phyloP scores from a whole-genome alignment of 192 early-diverging fungal genomes.

The Backusella mclennaniae region DNA sequence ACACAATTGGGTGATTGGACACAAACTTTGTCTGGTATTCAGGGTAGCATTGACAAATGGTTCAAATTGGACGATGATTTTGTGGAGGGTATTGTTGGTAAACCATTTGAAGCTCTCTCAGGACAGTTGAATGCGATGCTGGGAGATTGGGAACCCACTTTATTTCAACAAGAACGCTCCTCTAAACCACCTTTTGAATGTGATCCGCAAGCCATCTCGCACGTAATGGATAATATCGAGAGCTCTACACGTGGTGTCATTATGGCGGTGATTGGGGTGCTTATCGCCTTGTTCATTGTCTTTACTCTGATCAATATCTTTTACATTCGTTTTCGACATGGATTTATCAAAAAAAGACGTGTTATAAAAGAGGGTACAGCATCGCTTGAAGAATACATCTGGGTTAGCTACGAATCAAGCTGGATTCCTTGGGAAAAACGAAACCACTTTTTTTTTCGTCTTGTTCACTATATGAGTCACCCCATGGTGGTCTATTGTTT shows the following conservation, averaged over 20 bases:
- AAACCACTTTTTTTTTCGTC: not conserved
- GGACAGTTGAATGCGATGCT: slow-evolving; percentile 11
- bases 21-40: not conserved
- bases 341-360: not conserved
- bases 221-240: not conserved
- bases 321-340: not conserved
- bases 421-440: not conserved
- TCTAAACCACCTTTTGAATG: not conserved
- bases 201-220: not conserved
- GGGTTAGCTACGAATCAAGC: not conserved
- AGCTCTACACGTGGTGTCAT: not conserved
- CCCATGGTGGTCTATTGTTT: slow-evolving; percentile 10
- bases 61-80: not conserved
- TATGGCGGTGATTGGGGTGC: not conserved
- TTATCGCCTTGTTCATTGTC: not conserved
- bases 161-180: not conserved
- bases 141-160: not conserved
- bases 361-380: not conserved
- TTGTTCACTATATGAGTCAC: not conserved
- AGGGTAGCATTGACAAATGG: slow-evolving; percentile 10
- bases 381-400: not conserved
- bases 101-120: slow-evolving; percentile 13
- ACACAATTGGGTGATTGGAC: slow-evolving; percentile 13
- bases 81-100: not conserved
- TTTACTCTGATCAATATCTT: not conserved